These are phyloP conservation scores for Solanum medicagineum DNA, from an alignment of 257 asterid species.

Conservation along the genomic window DNA sequence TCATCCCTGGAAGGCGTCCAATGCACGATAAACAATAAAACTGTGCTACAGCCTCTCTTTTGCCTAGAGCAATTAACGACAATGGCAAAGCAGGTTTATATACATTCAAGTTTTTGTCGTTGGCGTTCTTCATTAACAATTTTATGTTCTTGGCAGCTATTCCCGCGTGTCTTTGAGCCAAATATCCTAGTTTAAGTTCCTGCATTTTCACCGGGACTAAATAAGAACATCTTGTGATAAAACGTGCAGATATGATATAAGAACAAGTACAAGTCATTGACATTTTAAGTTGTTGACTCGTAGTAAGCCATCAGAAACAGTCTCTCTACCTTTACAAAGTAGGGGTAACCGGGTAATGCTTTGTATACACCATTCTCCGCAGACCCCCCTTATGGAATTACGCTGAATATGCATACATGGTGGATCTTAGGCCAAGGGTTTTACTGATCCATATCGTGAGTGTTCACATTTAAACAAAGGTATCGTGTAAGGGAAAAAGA, in stretches of 20 bases:
- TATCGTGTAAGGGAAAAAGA: not conserved
- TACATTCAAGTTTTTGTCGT: constrained; percentile 22
- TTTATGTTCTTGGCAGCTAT: constrained; percentile 63
- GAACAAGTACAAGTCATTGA: not conserved
- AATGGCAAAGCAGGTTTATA: constrained; percentile 48
- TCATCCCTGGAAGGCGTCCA: constrained; percentile 70
- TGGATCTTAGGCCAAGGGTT: not conserved
- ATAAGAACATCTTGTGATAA: not conserved
- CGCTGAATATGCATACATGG: not conserved
- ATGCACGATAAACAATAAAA: constrained; percentile 26
- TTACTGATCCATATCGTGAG: not conserved
- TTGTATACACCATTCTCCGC: not conserved
- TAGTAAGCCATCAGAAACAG: not conserved
- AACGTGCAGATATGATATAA: not conserved
- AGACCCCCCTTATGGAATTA: not conserved
- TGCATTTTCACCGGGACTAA: not conserved
- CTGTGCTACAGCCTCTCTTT: constrained; percentile 54
- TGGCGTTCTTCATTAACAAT: constrained; percentile 26
- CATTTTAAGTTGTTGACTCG: not conserved
- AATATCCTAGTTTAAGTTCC: constrained; percentile 85
- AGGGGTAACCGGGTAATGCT: not conserved
- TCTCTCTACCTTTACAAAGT: not conserved
- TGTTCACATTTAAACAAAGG: not conserved
- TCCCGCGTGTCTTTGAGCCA: constrained; percentile 50
- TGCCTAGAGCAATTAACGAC: constrained; percentile 66